Base-by-base conservation (phyloP, 2,329 filamentous ascomycete genomes). In the Phoma sp. region DNA sequence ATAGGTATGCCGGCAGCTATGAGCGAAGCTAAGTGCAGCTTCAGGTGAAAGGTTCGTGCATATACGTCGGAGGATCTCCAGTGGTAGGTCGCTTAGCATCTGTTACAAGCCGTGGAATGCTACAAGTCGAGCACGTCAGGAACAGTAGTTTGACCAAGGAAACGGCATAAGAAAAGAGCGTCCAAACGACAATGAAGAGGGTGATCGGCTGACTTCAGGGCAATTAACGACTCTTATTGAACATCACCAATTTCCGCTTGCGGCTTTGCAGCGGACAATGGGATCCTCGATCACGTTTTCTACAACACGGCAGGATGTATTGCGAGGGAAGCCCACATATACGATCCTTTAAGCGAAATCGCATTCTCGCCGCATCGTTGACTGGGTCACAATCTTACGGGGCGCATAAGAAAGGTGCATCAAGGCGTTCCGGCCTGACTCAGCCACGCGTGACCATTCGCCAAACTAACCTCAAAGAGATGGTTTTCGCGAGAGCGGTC, bases 381-480 rank as follows among this genome's bases (percentile, higher is more conserved):
- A 38, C n/a, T 40, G 18, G 33, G 28, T 34, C 39, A 15, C 29
- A 46, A 49, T 54, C 51, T 49, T 38, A 54, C 46, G 32, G 12
- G 33, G 34, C 29, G 51, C 40, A 48, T 49, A 20, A 48, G 12
- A 34, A 34, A 54, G 28, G 14, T 33, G 51, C 51, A 45, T 23
- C 40, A 49, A 48, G 21, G 45, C 36, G 45, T 25, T 54, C 34
- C 39, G 42, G 23, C 21, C 39, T 49, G 51, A 49, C 51, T 49
- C 45, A 54, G 51, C 51, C 46, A 54, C 51, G 33, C 51, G 51
- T 54, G 51, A 54, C 40, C 30, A 7, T 18, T 54, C 51, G 51
- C 51, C 46, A 49, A 54, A 54, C 51, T 54, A 54, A 43, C 51
- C 40, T 4, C 23, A 54, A 54, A 54, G n/a, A 30, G 51, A 40